Evolutionary conservation across 2,329 filamentous ascomycete species (phyloP).

Genomic region (Lachnellula subtilissima): DNA sequence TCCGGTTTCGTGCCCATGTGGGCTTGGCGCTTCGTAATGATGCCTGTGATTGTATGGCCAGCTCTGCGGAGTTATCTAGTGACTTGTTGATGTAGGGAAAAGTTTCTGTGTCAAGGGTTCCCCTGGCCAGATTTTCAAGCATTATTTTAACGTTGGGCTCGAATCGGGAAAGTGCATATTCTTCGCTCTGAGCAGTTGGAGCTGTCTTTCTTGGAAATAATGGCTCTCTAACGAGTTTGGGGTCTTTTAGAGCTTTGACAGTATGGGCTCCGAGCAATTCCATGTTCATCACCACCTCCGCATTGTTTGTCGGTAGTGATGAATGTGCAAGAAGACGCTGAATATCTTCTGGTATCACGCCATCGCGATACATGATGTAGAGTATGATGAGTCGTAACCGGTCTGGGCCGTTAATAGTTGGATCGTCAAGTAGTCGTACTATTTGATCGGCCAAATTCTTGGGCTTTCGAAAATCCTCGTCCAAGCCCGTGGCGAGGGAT

Average conservation of each 20-base stretch:
- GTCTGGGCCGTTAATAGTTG: constrained; percentile 65
- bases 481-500: constrained; percentile 82
- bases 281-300: constrained; percentile 69
- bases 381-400: constrained; percentile 79
- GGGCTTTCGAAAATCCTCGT: constrained; percentile 87
- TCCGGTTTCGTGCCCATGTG: constrained; percentile 85
- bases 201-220: constrained; percentile 67
- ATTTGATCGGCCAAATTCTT: constrained; percentile 85
- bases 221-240: constrained; percentile 58
- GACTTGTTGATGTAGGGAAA: constrained; percentile 74
- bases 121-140: constrained; percentile 68
- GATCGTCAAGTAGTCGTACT: constrained; percentile 82
- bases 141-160: constrained; percentile 77
- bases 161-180: constrained; percentile 82
- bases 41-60: constrained; percentile 54
- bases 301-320: constrained; percentile 68
- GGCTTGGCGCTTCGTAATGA: constrained; percentile 89
- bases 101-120: constrained; percentile 57
- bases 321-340: constrained; percentile 80
- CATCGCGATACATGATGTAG: constrained; percentile 81
- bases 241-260: constrained; percentile 70
- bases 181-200: constrained; percentile 56
- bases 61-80: constrained; percentile 54
- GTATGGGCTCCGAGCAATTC: constrained; percentile 75
- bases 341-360: constrained; percentile 78